Conservation (phyloP, 805 yeast genomes). For the Wickerhamia fluorescens region DNA sequence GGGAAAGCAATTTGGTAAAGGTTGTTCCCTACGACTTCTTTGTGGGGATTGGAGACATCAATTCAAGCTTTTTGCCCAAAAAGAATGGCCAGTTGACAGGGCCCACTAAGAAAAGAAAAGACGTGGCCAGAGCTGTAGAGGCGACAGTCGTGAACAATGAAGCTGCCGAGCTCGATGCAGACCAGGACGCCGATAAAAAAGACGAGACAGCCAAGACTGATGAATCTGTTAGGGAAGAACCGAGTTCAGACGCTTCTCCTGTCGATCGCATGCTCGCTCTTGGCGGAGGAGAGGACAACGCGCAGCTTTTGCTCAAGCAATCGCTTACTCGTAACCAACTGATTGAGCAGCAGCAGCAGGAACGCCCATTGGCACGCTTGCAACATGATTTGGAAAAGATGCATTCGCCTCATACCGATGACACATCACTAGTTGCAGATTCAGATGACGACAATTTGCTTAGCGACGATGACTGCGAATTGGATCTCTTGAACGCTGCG, state of each 20-base stretch:
- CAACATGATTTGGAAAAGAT: conserved; percentile 65
- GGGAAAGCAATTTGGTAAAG: conserved; percentile 87
- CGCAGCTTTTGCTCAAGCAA: conserved; percentile 45
- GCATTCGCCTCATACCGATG: conserved; percentile 18
- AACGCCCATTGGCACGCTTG: conserved; percentile 76
- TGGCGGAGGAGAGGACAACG: conserved; percentile 45
- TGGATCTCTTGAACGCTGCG: conserved; percentile 54
- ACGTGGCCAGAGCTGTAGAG: conserved; percentile 36
- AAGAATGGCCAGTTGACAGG: conserved; percentile 52
- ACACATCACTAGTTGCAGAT: conserved; percentile 7
- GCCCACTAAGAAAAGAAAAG: conserved; percentile 55
- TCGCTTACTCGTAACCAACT: conserved; percentile 60
- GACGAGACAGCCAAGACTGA: conserved; percentile 5
- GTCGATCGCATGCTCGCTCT: conserved; percentile 43
- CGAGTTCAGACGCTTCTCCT: conserved; percentile 23
- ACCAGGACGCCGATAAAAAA: conserved; percentile 13
- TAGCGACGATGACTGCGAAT: conserved; percentile 76
- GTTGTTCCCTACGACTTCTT: conserved; percentile 95
- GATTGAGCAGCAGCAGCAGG: conserved; percentile 72
- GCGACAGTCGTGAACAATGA: background rate
- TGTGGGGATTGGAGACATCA: conserved; percentile 96
- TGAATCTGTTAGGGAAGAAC: background rate
- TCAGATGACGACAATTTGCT: conserved; percentile 44
- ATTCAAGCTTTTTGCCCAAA: conserved; percentile 84
- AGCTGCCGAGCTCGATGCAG: conserved; percentile 35